Conservation (phyloP, 257 asterid genomes). For the Coffea canephora region DNA sequence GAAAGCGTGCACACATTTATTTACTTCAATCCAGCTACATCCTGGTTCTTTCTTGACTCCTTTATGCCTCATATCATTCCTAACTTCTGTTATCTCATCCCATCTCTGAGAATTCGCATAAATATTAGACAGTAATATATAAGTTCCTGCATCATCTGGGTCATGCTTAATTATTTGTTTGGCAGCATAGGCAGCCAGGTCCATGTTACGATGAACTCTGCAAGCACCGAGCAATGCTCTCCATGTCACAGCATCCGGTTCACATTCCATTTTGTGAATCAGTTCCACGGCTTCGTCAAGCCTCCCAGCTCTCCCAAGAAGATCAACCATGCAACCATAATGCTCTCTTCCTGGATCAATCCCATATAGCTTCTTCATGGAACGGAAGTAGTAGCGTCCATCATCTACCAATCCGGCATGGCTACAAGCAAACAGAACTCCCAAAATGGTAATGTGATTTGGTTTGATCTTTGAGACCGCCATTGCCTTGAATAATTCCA, state of each 20-base stretch:
- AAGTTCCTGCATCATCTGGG: constrained; percentile 74
- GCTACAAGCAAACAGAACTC: constrained; percentile 89
- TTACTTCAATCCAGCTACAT: constrained; percentile 90
- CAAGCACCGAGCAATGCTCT: constrained; percentile 89
- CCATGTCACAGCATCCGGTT: constrained; percentile 86
- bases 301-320: constrained; percentile 85
- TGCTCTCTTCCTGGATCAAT: constrained; percentile 86
- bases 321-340: constrained; percentile 90
- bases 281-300: constrained; percentile 69
- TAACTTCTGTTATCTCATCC: constrained; percentile 59
- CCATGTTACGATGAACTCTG: constrained; percentile 73
- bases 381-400: constrained; percentile 53
- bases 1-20: constrained; percentile 70
- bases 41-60: constrained; percentile 95
- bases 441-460: constrained; percentile 66
- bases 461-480: constrained; percentile 54
- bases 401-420: constrained; percentile 81
- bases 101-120: constrained; percentile 75
- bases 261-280: constrained; percentile 61
- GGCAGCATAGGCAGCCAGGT: constrained; percentile 80
- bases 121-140: constrained; percentile 68
- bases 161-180: constrained; percentile 66
- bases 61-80: constrained; percentile 55
- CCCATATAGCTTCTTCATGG: constrained; percentile 67
- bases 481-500: constrained; percentile 67